Evolutionary conservation across 805 yeast species (phyloP).

Genomic region (Yarrowia hollandica): DNA sequence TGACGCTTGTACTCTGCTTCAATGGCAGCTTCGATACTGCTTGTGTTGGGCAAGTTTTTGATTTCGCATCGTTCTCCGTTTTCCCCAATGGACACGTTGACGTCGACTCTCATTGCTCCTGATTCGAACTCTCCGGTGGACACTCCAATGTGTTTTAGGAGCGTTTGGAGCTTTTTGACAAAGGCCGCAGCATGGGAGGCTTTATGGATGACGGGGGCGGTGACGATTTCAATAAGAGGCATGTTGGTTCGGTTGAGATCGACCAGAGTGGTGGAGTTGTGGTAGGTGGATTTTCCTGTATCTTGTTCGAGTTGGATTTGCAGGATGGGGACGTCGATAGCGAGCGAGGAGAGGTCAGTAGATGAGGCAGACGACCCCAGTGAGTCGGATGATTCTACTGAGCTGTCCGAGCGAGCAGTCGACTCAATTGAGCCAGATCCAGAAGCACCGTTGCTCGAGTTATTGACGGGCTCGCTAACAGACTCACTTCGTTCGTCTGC

Average conservation of each 20-base stretch:
- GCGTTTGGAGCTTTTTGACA: constrained; percentile 73
- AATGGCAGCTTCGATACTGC: constrained; percentile 76
- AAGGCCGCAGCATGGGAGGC: constrained; percentile 72
- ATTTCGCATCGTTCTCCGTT: constrained; percentile 74
- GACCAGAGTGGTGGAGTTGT: constrained; percentile 47
- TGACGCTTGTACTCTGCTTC: constrained; percentile 73
- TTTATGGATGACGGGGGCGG: constrained; percentile 77
- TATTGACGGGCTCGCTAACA: too few species aligned
- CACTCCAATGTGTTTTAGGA: constrained; percentile 66
- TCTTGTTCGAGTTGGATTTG: constrained; percentile 95
- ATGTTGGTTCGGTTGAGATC: constrained; percentile 84
- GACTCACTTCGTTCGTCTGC: too few species aligned
- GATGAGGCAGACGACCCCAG: constrained; percentile 34
- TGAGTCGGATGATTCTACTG: too few species aligned
- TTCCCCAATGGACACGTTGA: constrained; percentile 76
- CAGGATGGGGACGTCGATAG: constrained; percentile 58
- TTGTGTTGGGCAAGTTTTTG: constrained; percentile 82
- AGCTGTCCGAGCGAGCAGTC: too few species aligned
- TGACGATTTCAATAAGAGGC: constrained; percentile 88
- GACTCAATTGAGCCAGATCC: too few species aligned
- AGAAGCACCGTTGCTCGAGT: too few species aligned
- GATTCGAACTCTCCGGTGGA: constrained; percentile 91
- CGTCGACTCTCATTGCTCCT: constrained; percentile 95
- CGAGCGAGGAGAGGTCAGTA: constrained; percentile 33
- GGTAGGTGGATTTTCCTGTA: constrained; percentile 77